Evolutionary conservation across 805 yeast species (phyloP), one percentile per base, ranked within the genome.

Genomic region (Candida chilensis): DNA sequence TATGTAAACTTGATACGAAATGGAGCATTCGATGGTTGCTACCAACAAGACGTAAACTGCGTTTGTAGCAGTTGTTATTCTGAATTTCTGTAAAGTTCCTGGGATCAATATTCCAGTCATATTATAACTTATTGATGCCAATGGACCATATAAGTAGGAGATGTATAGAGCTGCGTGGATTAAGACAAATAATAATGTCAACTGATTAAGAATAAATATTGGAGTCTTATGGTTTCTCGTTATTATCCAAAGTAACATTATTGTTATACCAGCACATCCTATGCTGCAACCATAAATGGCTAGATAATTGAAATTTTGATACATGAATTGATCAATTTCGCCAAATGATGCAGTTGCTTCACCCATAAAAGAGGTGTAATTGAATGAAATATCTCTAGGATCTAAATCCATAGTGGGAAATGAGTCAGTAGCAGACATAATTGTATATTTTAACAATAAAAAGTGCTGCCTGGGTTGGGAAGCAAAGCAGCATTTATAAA

Each of bases 141-240:
- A 71, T 2, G 74, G 64, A 8, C 81, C 72, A 20, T 66, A 44
- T 13, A 77, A 47, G 39, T 77, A 74, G 9, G 55, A 64, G 17
- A 81, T 42, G 52, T 68, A 76, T 5, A 87, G 52, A 2, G 71
- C 66, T 1, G 87, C 71, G 31, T 82, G 79, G 11, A 86, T 33
- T 4, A 78, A 50, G 31, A 78, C 53, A 4, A 75, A 47, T 3
- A 71, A 29, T 31, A 90, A 57, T 20, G 82, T 71, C 3, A 63
- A 30, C 47, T 76, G 77, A 51, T 88, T 87, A 27, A 86, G 53
- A n/a, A 77, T 49, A 49, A 85, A 90, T 17, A 86, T 71, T 5
- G 87, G 83, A 0, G 88, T 73, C 15, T 52, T 65, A 41, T 65
- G 72, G 35, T 68, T 71, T 32, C 65, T 68, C 2, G 74, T 62